phyloP scores from a whole-genome alignment of 208 protist genomes.

The Crithidia bombi region DNA sequence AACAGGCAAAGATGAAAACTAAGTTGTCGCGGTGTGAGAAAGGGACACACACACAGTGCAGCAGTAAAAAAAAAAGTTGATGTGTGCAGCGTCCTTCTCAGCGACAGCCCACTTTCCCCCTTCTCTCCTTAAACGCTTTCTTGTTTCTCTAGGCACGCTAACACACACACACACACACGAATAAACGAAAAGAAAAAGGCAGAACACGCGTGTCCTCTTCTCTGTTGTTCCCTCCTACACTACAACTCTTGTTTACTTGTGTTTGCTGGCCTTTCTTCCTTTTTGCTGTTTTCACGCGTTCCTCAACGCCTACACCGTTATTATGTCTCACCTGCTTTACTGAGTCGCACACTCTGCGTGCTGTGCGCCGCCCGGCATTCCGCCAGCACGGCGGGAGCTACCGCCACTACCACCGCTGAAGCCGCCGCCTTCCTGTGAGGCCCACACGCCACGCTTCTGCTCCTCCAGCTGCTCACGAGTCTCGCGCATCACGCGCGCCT shows the following conservation, averaged over 20 bases:
- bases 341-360: constrained; percentile 77
- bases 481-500: constrained; percentile 79
- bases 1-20: no score
- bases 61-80: no score
- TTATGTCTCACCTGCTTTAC: constrained; percentile 28
- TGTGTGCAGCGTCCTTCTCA: no score
- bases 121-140: no score
- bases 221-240: not conserved
- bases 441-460: constrained; percentile 75
- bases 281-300: no score
- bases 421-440: constrained; percentile 50
- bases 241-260: constrained; percentile 13
- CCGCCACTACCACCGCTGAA: constrained; percentile 35
- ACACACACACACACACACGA: not conserved
- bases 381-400: constrained; percentile 28
- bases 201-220: not conserved
- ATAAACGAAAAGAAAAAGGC: constrained; percentile 28
- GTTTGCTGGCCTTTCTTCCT: not conserved
- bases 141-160: not conserved
- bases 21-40: no score
- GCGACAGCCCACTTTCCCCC: no score
- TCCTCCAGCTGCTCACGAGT: constrained; percentile 77
- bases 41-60: no score
- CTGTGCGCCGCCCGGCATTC: constrained; percentile 39
- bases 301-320: not conserved